phyloP scores from a whole-genome alignment of 208 protist genomes.

The Leishmania tarentolae region DNA sequence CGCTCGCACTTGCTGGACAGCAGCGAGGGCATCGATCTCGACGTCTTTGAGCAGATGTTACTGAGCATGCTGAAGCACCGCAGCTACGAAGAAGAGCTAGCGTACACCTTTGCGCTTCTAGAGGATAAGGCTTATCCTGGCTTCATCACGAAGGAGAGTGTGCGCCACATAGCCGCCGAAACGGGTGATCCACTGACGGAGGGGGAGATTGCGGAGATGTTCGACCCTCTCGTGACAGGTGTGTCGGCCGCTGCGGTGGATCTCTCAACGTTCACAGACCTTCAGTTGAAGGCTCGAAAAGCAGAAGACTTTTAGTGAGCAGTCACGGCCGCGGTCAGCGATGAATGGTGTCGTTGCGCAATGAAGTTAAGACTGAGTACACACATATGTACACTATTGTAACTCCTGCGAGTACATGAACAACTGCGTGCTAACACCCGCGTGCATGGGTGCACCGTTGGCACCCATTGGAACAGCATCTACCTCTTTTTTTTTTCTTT shows the following conservation, averaged over 20 bases:
- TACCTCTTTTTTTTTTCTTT: neutral
- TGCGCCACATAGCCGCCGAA: slow-evolving; percentile 52
- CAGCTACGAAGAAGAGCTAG: slow-evolving; percentile 72
- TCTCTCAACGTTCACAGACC: slow-evolving; percentile 66
- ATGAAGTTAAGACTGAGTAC: neutral
- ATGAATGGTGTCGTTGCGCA: neutral
- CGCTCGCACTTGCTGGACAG: slow-evolving; percentile 33
- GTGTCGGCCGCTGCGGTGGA: slow-evolving; percentile 70
- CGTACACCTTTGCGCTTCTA: slow-evolving; percentile 71
- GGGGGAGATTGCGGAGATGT: slow-evolving; percentile 83
- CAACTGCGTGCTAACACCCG: neutral
- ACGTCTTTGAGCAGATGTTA: slow-evolving; percentile 76
- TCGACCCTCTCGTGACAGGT: slow-evolving; percentile 81
- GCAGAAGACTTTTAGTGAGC: slow-evolving; percentile 31
- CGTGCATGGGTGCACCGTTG: neutral
- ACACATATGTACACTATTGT: neutral
- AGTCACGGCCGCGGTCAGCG: neutral
- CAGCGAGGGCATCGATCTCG: slow-evolving; percentile 63
- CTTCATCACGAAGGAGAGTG: slow-evolving; percentile 85
- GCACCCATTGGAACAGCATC: neutral
- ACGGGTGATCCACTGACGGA: slow-evolving; percentile 77
- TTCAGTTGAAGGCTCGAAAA: slow-evolving; percentile 53
- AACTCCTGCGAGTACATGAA: neutral
- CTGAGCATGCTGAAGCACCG: slow-evolving; percentile 65
- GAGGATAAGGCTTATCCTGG: slow-evolving; percentile 78